Conservation (phyloP, 768 basidiomycete genomes). For the Podaxis sp. region DNA sequence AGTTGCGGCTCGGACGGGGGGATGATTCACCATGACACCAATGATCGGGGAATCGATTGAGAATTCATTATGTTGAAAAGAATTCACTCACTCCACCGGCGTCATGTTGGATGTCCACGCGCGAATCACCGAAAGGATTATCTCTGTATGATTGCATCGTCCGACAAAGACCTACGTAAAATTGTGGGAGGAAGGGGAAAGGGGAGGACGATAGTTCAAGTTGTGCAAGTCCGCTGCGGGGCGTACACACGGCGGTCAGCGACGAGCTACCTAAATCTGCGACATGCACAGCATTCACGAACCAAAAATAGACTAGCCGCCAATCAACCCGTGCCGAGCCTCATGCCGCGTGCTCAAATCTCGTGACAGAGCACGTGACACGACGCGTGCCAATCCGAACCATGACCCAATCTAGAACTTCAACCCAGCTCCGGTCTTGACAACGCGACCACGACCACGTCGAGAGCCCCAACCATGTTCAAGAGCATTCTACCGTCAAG, state of each 20-base stretch:
- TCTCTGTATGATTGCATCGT: conserved; percentile 12
- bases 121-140: conserved; percentile 9
- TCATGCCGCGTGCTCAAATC: background rate
- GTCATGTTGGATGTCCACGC: background rate
- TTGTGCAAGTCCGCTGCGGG: background rate
- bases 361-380: conserved; percentile 26
- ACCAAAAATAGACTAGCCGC: background rate
- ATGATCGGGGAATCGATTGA: background rate
- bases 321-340: background rate
- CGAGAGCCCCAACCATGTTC: conserved; percentile 56
- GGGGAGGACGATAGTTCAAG: background rate
- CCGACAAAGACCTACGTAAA: background rate
- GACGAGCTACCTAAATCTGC: background rate
- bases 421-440: conserved; percentile 20
- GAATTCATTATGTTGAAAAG: background rate
- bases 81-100: background rate
- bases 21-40: background rate
- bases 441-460: conserved; percentile 18
- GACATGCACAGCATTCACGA: background rate
- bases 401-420: conserved; percentile 31
- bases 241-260: background rate
- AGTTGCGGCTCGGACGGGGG: conserved; percentile 2
- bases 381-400: conserved; percentile 35
- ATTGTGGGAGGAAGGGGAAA: background rate
- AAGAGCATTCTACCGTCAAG: conserved; percentile 76